Evolutionary conservation across 2,329 filamentous ascomycete genomes (phyloP), one percentile per base, ranked within the genome.

Genomic region (Triangularia setosa): DNA sequence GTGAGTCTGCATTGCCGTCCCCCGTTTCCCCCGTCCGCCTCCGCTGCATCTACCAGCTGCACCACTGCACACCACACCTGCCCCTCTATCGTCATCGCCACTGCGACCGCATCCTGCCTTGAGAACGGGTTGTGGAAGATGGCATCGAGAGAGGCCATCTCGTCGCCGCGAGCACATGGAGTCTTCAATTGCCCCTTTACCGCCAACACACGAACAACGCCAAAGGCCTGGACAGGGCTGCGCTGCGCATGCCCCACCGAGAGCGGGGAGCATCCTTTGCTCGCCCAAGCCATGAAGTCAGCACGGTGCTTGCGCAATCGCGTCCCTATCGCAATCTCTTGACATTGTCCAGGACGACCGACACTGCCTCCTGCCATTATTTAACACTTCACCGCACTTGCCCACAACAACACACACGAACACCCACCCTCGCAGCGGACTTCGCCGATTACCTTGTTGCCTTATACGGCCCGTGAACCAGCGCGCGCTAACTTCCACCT

Each of bases 201-300:
- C 27, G 18, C 54, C 60, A 58, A 48, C 61, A 61, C 63, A 57
- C 60, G 54, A 40, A 59, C 65, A 61, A 62, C 60, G 63, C 62
- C 64, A 57, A 63, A 65, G 60, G 66, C 61, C 65, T 68, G 66
- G 64, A 62, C 65, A 68, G 64, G 64, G 52, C 52, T 55, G 69
- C 72, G 67, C 66, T 69, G 69, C 72, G 69, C 69, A 68, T 69
- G 67, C 72, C 73, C 73, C 73, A 71, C 71, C 66, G 69, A 53
- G 68, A 72, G 72, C 71, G 72, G 71, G 69, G 72, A 72, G 73
- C 69, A 70, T 69, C 65, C 67, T 63, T 57, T 62, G 27, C 23
- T 21, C 18, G 67, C 68, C 63, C 67, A 69, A 67, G 70, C 69
- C 68, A 69, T 69, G 70, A 73, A 73, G 71, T 71, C 71, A 70